Base-by-base conservation (phyloP, 306 rosid genomes). In the Adenanthera pavonina region DNA sequence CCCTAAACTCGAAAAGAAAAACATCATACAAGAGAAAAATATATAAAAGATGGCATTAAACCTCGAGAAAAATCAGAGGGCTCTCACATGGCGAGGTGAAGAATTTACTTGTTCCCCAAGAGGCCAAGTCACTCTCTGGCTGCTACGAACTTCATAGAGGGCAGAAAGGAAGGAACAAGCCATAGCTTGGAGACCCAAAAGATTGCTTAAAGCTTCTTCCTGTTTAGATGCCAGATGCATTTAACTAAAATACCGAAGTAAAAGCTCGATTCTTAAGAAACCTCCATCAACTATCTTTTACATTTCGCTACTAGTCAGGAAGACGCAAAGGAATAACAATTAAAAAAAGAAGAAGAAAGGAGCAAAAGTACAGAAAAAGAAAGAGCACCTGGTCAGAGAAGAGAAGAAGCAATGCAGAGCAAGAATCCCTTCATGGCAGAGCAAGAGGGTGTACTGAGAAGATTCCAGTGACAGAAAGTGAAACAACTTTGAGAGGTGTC, bases 361-460 rank as follows among this genome's bases (percentile, higher is more conserved):
- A 53, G 71, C 53, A 73, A 77, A 87, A 79, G 83, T 82, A 62
- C 17, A 53, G 41, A 77, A n/a, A 49, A 56, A 71, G 59, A 75
- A 77, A 83, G 75, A 56, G 80, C 41, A 86, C 93, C 92, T 84
- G 88, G 84, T 88, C 68, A 82, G 81, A 84, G 83, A 69, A 80
- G 69, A 77, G 80, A 79, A 72, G 84, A 75, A 78, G 69, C 82
- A 92, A 86, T 83, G 86, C 84, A 82, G 87, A 75, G 80, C 48
- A 76, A 84, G 87, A 82, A 87, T 84, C 48, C 85, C 78, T 84
- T 86, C 90, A 87, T 89, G 83, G 82, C 88, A 33, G 79, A 49
- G 65, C 80, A 84, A 75, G 60, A 12, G 76, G 78, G 70, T 13
- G 15, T 30, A 4, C 40, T 60, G 67, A 60, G 67, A 61, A 76